phyloP scores from a whole-genome alignment of 495 filamentous ascomycete species.

The Tuber brumale region DNA sequence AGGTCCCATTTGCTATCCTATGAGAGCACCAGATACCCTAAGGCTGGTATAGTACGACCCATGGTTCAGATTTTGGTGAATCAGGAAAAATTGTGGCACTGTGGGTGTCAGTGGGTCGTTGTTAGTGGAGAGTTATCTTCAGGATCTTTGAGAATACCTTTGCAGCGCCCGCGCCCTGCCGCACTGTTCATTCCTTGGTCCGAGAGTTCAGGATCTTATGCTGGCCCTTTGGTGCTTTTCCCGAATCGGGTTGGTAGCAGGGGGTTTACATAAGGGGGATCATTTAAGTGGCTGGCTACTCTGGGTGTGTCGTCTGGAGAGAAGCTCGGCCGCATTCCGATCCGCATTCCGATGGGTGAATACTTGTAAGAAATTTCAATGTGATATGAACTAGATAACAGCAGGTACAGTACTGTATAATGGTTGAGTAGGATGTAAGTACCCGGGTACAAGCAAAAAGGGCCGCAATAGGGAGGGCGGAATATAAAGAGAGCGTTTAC shows the following conservation, averaged over 20 bases:
- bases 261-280: not conserved
- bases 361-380: not conserved
- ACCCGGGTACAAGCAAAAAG: no score
- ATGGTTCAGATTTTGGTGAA: not conserved
- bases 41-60: not conserved
- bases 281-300: not conserved
- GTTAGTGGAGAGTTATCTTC: not conserved
- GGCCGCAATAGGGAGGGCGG: not conserved
- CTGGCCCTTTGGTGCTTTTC: not conserved
- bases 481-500: not conserved
- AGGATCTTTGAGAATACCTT: not conserved
- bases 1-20: not conserved
- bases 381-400: not conserved
- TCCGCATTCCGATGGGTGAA: not conserved
- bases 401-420: not conserved
- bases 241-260: not conserved
- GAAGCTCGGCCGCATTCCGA: not conserved
- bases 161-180: not conserved
- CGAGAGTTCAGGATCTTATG: not conserved
- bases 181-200: not conserved
- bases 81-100: not conserved
- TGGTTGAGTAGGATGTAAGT: not conserved
- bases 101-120: no score
- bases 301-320: not conserved
- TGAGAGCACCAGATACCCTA: not conserved